These are phyloP conservation scores for Dysphania ambrosioides DNA, from an alignment of 148 eudicot genomes.

Conservation along the genomic window DNA sequence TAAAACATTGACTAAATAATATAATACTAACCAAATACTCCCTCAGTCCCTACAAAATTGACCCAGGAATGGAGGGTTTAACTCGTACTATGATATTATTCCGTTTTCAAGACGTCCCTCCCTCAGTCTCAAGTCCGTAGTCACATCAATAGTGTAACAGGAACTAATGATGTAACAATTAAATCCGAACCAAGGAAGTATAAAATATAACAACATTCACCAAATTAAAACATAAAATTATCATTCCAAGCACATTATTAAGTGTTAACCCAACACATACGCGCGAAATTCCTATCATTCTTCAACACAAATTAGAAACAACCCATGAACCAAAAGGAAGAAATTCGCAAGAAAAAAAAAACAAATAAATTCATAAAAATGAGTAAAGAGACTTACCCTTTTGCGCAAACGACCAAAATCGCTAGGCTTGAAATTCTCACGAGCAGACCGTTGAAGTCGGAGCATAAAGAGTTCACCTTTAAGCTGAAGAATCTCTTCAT, in stretches of 20 bases:
- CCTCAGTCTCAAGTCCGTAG: background rate
- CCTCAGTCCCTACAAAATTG: no score
- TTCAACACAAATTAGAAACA: background rate
- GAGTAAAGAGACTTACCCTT: slow-evolving; percentile 40
- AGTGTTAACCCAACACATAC: background rate
- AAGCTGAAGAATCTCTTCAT: slow-evolving; percentile 73
- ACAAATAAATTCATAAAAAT: background rate
- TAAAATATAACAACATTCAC: background rate
- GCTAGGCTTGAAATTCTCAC: slow-evolving; percentile 78
- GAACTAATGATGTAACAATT: background rate
- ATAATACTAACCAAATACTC: no score
- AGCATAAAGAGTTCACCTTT: slow-evolving; percentile 95
- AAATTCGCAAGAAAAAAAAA: background rate
- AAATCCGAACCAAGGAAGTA: background rate
- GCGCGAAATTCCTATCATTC: no score
- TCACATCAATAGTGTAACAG: background rate
- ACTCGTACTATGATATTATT: background rate
- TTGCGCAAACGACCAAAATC: slow-evolving; percentile 86
- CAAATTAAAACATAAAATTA: background rate
- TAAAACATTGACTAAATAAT: no score
- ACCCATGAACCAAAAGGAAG: no score
- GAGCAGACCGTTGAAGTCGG: slow-evolving; percentile 63
- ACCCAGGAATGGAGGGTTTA: no score
- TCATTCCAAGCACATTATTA: background rate
- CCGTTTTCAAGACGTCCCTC: background rate